Evolutionary conservation across 805 yeast species (phyloP).

Genomic region (Metschnikowia gelsemii): DNA sequence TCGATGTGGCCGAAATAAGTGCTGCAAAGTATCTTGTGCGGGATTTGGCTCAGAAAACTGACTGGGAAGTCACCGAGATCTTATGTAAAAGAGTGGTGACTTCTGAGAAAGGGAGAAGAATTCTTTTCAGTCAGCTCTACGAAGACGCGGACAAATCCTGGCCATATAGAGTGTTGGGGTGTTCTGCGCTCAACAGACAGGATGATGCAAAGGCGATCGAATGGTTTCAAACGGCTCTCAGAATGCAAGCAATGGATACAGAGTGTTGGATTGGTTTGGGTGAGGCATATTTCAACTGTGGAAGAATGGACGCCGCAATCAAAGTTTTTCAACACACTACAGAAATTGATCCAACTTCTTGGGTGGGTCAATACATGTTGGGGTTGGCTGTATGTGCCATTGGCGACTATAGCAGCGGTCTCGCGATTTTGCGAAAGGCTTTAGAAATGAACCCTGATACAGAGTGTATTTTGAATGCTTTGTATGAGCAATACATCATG

Average conservation of each 20-base stretch:
- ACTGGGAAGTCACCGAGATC: constrained; percentile 84
- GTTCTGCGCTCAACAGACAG: constrained; percentile 66
- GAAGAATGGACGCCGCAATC: constrained; percentile 80
- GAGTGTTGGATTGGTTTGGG: constrained; percentile 96
- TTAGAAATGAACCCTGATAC: constrained; percentile 48
- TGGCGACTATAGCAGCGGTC: constrained; percentile 65
- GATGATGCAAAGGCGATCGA: constrained; percentile 79
- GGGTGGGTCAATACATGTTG: constrained; percentile 65
- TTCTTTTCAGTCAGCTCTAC: constrained; percentile 33
- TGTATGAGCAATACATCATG: constrained; percentile 56
- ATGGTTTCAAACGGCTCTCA: constrained; percentile 81
- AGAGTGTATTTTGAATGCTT: constrained; percentile 45
- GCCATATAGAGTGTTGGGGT: constrained; percentile 89
- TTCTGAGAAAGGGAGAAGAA: constrained; percentile 58
- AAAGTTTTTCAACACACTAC: constrained; percentile 75
- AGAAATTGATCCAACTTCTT: constrained; percentile 50
- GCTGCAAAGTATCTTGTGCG: constrained; percentile 75
- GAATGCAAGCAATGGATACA: constrained; percentile 63
- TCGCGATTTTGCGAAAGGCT: constrained; percentile 46
- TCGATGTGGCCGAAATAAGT: constrained; percentile 69
- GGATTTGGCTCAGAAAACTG: constrained; percentile 61
- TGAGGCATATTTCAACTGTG: constrained; percentile 86
- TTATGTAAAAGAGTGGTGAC: constrained; percentile 65
- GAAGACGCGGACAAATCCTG: constrained; percentile 52
- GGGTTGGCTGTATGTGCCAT: constrained; percentile 64